Percentiles rank a stretch among this genome's conserved stretches.
These are phyloP conservation scores for Rhypophila decipiens DNA, from an alignment of 495 filamentous ascomycete species.

Conservation along the genomic window DNA sequence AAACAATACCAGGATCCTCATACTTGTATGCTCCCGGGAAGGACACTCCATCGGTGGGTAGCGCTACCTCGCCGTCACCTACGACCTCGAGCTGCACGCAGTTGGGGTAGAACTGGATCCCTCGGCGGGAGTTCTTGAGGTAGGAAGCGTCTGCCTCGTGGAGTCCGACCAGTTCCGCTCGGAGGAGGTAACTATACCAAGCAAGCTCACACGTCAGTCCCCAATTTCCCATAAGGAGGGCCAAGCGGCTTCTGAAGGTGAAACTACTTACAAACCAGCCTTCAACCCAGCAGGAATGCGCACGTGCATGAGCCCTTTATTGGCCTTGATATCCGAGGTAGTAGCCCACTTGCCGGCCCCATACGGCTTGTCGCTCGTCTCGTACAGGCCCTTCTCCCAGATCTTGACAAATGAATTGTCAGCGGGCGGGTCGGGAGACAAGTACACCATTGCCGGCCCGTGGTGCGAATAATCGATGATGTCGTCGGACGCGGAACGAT, in stretches of 20 bases:
- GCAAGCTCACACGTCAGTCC: background rate
- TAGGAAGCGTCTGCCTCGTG: slow-evolving; percentile 35
- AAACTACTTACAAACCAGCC: slow-evolving; percentile 30
- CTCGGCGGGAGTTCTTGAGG: slow-evolving; percentile 23
- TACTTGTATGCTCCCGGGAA: slow-evolving; percentile 31
- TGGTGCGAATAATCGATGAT: slow-evolving; percentile 39
- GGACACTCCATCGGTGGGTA: slow-evolving; percentile 24
- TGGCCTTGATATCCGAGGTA: slow-evolving; percentile 30
- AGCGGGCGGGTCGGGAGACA: slow-evolving; percentile 38
- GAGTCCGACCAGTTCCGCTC: slow-evolving; percentile 42
- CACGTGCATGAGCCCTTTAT: slow-evolving; percentile 37
- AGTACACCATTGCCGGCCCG: slow-evolving; percentile 38
- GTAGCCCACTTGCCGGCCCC: slow-evolving; percentile 33
- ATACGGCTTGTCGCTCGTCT: slow-evolving; percentile 11
- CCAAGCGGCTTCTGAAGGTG: background rate
- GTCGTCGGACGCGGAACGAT: slow-evolving; percentile 29
- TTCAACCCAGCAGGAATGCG: slow-evolving; percentile 35
- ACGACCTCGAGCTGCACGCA: slow-evolving; percentile 40
- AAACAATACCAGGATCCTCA: slow-evolving; percentile 24
- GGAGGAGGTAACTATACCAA: slow-evolving; percentile 31
- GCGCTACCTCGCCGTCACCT: slow-evolving; percentile 25
- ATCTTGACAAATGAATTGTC: slow-evolving; percentile 44
- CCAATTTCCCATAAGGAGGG: background rate
- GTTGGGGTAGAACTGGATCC: slow-evolving; percentile 42
- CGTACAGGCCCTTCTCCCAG: slow-evolving; percentile 37